Conservation (phyloP, 108 stramenopile species). For the Phaeodactylum tricornutum region DNA sequence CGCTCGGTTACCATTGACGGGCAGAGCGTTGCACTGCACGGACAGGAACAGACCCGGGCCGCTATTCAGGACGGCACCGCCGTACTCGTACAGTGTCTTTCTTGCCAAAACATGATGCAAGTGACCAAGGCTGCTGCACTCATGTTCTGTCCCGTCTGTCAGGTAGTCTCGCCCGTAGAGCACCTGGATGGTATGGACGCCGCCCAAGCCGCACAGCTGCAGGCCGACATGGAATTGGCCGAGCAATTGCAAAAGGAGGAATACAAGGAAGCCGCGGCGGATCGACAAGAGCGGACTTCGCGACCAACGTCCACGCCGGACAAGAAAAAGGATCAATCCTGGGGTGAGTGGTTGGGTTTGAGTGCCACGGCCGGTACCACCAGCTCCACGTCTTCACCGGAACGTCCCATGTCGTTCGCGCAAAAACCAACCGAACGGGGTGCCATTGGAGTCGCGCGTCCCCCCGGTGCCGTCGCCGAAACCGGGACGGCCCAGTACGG, state of each 20-base stretch:
- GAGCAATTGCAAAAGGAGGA: constrained; percentile 70
- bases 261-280: constrained; percentile 29
- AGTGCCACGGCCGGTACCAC: constrained; percentile 9
- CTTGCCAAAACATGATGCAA: constrained; percentile 80
- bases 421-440: constrained; percentile 15
- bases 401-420: not conserved
- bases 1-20: constrained; percentile 15
- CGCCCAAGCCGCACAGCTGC: constrained; percentile 57
- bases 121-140: constrained; percentile 55
- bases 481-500: constrained; percentile 11
- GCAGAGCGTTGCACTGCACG: constrained; percentile 50
- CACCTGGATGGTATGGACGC: constrained; percentile 35
- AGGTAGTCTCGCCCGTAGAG: constrained; percentile 51
- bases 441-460: constrained; percentile 33
- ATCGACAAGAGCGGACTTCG: not conserved
- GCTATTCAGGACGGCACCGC: constrained; percentile 68
- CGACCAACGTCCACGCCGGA: constrained; percentile 13
- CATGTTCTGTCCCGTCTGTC: constrained; percentile 76
- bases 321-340: constrained; percentile 12
- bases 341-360: constrained; percentile 30
- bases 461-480: constrained; percentile 16
- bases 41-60: constrained; percentile 48
- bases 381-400: not conserved
- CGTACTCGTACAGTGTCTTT: constrained; percentile 56
- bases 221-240: constrained; percentile 64